phyloP scores from a whole-genome alignment of 2,329 filamentous ascomycete species.

The Amesomyces nigricolor region DNA sequence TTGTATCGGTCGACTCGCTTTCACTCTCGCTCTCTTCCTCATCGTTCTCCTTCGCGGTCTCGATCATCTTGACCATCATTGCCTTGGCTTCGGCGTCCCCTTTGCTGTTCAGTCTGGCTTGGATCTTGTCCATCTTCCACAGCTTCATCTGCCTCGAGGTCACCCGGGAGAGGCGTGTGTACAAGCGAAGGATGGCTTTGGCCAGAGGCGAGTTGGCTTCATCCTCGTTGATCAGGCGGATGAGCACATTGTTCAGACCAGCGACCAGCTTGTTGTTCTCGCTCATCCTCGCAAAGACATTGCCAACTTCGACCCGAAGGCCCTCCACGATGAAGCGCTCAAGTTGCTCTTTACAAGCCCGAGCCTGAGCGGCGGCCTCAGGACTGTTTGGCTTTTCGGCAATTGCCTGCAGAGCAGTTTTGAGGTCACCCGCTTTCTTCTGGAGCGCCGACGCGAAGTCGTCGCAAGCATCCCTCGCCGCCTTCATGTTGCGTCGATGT shows the following conservation, averaged over 20 bases:
- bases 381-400: conserved; percentile 5
- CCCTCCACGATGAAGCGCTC: conserved; percentile 18
- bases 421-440: conserved; percentile 5
- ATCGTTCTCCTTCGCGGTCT: conserved; percentile 28
- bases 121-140: conserved; percentile 58
- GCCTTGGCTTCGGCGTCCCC: conserved; percentile 60
- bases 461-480: background rate
- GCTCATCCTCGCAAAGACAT: conserved; percentile 16
- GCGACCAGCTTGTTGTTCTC: conserved; percentile 11
- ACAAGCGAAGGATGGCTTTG: conserved; percentile 24
- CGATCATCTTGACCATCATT: conserved; percentile 45
- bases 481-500: conserved; percentile 15
- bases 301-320: conserved; percentile 12
- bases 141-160: conserved; percentile 16
- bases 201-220: conserved; percentile 21
- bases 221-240: conserved; percentile 20
- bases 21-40: conserved; percentile 17
- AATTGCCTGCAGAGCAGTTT: conserved; percentile 5
- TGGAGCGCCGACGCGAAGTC: conserved; percentile 16
- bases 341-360: conserved; percentile 16
- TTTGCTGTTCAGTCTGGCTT: conserved; percentile 58
- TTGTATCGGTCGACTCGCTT: conserved; percentile 7
- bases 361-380: conserved; percentile 2
- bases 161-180: conserved; percentile 20
- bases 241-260: conserved; percentile 19